Conservation (phyloP, 1,284 basidiomycete species). For the Schizopora paradoxa region DNA sequence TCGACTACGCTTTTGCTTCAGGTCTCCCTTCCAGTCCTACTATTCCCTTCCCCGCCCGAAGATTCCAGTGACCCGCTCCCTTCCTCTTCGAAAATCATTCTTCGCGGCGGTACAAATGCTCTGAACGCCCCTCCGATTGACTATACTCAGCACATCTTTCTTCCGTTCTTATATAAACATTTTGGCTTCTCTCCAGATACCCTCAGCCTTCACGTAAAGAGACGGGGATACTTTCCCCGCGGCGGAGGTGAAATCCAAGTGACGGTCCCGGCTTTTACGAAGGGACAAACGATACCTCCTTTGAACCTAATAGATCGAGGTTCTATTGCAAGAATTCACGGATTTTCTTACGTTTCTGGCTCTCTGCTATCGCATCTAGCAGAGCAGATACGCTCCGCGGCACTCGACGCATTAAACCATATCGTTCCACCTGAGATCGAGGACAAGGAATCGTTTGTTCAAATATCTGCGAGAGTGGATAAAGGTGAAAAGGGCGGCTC, state of each 20-base stretch:
- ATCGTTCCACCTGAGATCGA: conserved; percentile 40
- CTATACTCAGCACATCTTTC: conserved; percentile 54
- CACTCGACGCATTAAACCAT: conserved; percentile 22
- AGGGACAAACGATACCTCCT: conserved; percentile 35
- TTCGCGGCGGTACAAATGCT: conserved; percentile 69
- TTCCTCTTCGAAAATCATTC: conserved; percentile 39
- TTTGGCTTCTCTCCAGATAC: conserved; percentile 35
- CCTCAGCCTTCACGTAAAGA: conserved; percentile 39
- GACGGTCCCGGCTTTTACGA: conserved; percentile 33
- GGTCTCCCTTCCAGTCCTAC: conserved; percentile 59
- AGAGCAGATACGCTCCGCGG: conserved; percentile 48
- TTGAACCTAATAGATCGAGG: conserved; percentile 51
- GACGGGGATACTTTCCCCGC: conserved; percentile 62
- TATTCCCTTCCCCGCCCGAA: conserved; percentile 37
- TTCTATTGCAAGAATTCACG: conserved; percentile 41
- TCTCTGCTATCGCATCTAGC: conserved; percentile 47
- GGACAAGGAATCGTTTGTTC: conserved; percentile 40
- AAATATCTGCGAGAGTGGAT: too few relatives aligned
- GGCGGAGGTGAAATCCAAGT: conserved; percentile 59
- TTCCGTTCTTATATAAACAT: conserved; percentile 57
- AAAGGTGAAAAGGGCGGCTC: too few relatives aligned
- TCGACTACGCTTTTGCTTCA: conserved; percentile 66
- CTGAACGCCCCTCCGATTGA: conserved; percentile 64
- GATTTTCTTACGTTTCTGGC: conserved; percentile 57
- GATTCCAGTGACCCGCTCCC: conserved; percentile 16